Percentiles rank a stretch among this genome's conserved stretches.
Evolutionary conservation across 306 rosid genomes (phyloP).

Genomic region (Glycine soja): DNA sequence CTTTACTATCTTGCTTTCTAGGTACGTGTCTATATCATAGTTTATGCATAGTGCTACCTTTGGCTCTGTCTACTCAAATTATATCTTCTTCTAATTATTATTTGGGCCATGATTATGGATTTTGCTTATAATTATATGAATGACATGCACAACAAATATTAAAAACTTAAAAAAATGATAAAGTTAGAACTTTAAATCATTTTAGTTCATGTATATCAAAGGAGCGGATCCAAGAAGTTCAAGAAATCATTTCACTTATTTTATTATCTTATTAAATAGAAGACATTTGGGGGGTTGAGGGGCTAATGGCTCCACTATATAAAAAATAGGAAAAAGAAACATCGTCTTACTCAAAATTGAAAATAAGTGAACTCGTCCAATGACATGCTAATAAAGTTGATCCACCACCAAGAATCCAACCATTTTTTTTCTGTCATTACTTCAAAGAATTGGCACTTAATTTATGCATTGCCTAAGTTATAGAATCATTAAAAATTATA

Average conservation of each 20-base stretch:
- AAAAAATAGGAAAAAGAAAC: neutral
- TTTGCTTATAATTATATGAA: neutral
- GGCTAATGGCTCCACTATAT: neutral
- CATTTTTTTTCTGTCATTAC: too few species aligned
- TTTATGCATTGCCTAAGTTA: too few species aligned
- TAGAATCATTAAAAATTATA: too few species aligned
- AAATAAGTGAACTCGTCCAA: neutral
- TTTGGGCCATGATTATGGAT: conserved; percentile 1
- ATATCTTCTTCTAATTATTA: conserved; percentile 30
- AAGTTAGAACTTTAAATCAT: neutral
- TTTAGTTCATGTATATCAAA: neutral
- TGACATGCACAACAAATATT: conserved; percentile 9
- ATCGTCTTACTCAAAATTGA: neutral
- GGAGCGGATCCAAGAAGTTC: neutral
- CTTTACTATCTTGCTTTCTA: conserved; percentile 38
- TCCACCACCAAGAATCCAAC: conserved; percentile 3
- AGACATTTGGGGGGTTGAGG: too few species aligned
- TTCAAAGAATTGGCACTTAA: too few species aligned
- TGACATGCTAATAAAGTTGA: neutral
- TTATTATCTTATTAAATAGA: neutral
- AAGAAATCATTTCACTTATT: neutral
- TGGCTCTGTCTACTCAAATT: conserved; percentile 19
- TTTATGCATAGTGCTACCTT: conserved; percentile 4
- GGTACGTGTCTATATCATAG: conserved; percentile 28
- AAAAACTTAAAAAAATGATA: neutral